Evolutionary conservation across 2,329 filamentous ascomycete species (phyloP), one percentile per base, ranked within the genome.

Genomic region (Exophiala oligosperma): DNA sequence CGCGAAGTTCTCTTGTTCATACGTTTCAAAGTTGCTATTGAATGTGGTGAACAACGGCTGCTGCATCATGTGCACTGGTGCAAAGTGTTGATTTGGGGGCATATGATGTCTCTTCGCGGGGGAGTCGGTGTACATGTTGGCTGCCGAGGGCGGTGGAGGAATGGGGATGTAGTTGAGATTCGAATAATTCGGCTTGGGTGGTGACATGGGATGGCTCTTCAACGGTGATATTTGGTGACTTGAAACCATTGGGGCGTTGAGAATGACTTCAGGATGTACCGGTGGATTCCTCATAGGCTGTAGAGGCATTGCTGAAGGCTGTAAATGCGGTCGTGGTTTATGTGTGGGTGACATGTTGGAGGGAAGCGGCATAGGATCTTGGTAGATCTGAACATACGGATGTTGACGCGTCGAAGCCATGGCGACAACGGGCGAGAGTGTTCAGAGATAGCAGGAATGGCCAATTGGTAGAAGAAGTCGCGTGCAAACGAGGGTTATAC

Each of bases 191-290:
- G 86, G 56, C 79, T 82, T 43, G 76, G 76, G 66, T 77, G 78
- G 55, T 75, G 73, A 35, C 81, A 74, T 76, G 94, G 95, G 68
- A 82, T 83, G 9, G 90, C 91, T 54, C 90, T 95, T 57, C 81
- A 81, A 69, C 78, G 81, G 76, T 67, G 77, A 72, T 5, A 62
- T 29, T 12, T 59, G 79, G 70, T 65, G 70, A 65, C 64, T 74
- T 69, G 60, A 73, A 60, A 72, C 68, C 54, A 78, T 73, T 23
- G 83, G 76, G 24, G 89, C 87, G 66, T 88, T 85, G 67, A 93
- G 81, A 56, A 87, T 76, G 66, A 87, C 81, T 73, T 89, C 89
- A 62, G 80, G 78, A 74, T 81, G 82, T 66, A 81, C 72, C 60
- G 52, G 59, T 59, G 63, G 57, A 56, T 64, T 62, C 21, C 57